These are phyloP conservation scores for Pseudocercospora vitis DNA, from an alignment of 2,329 filamentous ascomycete species.

Conservation along the genomic window DNA sequence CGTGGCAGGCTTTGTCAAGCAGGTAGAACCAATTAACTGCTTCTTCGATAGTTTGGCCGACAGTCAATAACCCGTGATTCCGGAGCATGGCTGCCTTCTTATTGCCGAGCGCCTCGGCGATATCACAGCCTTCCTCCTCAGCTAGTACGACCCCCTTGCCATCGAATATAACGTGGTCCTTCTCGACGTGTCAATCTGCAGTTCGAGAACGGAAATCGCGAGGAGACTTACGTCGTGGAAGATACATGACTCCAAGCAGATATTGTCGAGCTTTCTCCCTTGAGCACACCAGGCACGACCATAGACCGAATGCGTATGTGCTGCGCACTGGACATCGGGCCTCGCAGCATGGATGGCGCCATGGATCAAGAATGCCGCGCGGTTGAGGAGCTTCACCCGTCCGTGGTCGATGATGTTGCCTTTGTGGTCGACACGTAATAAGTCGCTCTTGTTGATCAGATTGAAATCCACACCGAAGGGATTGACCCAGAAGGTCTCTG, in stretches of 20 bases:
- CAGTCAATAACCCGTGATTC: constrained; percentile 47
- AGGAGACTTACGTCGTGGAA: constrained; percentile 35
- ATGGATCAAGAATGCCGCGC: constrained; percentile 44
- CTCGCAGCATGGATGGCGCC: constrained; percentile 36
- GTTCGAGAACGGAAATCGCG: not conserved
- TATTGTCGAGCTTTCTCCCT: constrained; percentile 40
- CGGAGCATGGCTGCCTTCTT: constrained; percentile 40
- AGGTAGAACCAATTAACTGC: constrained; percentile 41
- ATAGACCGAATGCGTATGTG: constrained; percentile 42
- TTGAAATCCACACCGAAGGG: constrained; percentile 40
- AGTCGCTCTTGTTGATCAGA: constrained; percentile 40
- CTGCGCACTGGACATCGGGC: constrained; percentile 43
- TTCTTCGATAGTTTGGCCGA: constrained; percentile 41
- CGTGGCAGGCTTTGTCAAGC: constrained; percentile 40
- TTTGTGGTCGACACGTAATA: constrained; percentile 42
- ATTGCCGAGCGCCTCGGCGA: constrained; percentile 41
- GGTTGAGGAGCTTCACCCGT: constrained; percentile 37
- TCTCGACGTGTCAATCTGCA: not conserved
- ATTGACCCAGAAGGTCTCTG: constrained; percentile 39
- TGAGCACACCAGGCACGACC: constrained; percentile 41
- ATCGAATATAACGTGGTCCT: constrained; percentile 39
- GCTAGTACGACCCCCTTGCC: constrained; percentile 47
- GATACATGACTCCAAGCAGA: constrained; percentile 43
- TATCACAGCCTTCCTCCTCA: constrained; percentile 42
- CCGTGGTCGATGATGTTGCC: constrained; percentile 41